Conservation (phyloP, 352 stramenopile genomes). For the Aphanomyces stellatus region DNA sequence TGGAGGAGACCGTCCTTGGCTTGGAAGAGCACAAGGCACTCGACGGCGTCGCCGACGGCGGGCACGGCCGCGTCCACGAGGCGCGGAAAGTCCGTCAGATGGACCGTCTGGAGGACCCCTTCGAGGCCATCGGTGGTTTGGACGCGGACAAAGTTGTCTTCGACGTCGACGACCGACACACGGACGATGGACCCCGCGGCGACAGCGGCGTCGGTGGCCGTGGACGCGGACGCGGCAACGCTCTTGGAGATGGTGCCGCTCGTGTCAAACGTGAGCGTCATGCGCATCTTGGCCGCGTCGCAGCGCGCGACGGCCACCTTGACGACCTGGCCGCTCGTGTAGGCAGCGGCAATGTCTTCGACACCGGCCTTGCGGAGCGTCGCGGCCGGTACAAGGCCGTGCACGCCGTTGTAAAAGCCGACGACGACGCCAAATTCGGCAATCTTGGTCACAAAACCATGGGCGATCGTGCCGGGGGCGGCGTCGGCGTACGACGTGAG, state of each 20-base stretch:
- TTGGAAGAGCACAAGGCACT: conserved; percentile 61
- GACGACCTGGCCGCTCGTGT: conserved; percentile 80
- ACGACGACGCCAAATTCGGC: conserved; percentile 89
- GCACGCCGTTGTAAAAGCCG: conserved; percentile 94
- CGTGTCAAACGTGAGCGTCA: conserved; percentile 79
- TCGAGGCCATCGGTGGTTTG: conserved; percentile 66
- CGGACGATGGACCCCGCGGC: conserved; percentile 49
- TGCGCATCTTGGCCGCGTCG: conserved; percentile 64
- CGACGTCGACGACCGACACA: conserved; percentile 59
- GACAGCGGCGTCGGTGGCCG: conserved; percentile 25
- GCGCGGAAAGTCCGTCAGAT: conserved; percentile 79
- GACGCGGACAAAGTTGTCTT: conserved; percentile 57
- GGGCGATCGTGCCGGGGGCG: conserved; percentile 54
- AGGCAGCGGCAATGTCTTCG: conserved; percentile 73
- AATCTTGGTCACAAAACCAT: conserved; percentile 93
- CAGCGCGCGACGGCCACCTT: conserved; percentile 70
- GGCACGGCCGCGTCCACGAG: conserved; percentile 27
- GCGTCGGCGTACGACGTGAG: conserved; percentile 72
- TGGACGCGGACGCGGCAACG: not conserved
- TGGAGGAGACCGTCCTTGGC: conserved; percentile 58
- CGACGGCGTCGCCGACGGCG: conserved; percentile 61
- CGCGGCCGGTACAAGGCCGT: conserved; percentile 84
- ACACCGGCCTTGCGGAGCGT: conserved; percentile 81
- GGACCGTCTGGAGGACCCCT: conserved; percentile 66
- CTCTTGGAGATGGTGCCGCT: conserved; percentile 30